Evolutionary conservation across 331 rosid species (phyloP).

Genomic region (Prunus yedoensis): DNA sequence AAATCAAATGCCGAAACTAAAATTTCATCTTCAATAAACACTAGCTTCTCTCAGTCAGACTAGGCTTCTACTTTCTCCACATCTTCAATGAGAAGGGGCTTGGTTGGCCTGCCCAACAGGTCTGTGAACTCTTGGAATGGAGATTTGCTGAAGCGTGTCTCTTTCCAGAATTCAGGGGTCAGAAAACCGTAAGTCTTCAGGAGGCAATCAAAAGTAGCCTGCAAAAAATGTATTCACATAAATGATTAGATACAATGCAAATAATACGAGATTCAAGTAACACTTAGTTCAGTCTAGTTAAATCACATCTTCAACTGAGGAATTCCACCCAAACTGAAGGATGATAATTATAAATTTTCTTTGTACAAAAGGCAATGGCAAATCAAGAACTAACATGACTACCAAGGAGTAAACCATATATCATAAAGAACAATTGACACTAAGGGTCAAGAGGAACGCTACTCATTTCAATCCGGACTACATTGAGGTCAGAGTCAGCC

Average conservation of each 20-base stretch:
- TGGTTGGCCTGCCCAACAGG: slow-evolving; percentile 65
- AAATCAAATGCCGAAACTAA: no score
- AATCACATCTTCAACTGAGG: background rate
- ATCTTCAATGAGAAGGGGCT: slow-evolving; percentile 61
- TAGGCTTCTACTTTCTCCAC: background rate
- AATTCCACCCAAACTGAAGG: no score
- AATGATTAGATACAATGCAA: background rate
- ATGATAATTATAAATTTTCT: background rate
- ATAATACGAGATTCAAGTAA: background rate
- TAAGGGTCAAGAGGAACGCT: no score
- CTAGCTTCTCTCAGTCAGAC: no score
- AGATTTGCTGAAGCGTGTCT: slow-evolving; percentile 79
- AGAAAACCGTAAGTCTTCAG: slow-evolving; percentile 80
- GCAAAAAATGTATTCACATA: slow-evolving; percentile 1
- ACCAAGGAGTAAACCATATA: background rate
- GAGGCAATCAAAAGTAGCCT: slow-evolving; percentile 86
- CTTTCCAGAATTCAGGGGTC: slow-evolving; percentile 93
- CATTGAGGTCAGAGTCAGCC: no score
- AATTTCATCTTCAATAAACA: no score
- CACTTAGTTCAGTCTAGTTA: background rate
- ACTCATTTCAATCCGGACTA: no score
- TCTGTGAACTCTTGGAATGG: slow-evolving; percentile 95
- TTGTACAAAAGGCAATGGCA: background rate
- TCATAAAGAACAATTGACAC: background rate
- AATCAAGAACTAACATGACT: background rate